Conservation (phyloP, 495 filamentous ascomycete genomes). For the Penicillium daleae region DNA sequence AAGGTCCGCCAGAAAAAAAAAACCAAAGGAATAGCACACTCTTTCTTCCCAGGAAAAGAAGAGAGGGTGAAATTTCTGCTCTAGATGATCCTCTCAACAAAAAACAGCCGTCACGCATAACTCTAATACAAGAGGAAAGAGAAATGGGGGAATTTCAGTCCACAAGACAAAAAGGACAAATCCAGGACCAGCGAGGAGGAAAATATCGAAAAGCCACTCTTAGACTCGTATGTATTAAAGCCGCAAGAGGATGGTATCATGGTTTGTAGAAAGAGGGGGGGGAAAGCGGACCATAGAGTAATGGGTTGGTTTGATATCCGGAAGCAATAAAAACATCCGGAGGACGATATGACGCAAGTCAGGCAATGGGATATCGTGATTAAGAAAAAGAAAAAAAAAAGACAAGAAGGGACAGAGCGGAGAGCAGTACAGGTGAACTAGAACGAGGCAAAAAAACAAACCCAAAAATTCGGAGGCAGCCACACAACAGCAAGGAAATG, state of each 20-base stretch:
- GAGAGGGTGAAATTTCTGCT: conserved; percentile 4
- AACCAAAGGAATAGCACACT: conserved; percentile 2
- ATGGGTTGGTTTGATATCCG: conserved; percentile 1
- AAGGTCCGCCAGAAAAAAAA: not conserved
- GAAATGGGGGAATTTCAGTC: not conserved
- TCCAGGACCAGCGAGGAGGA: conserved; percentile 37
- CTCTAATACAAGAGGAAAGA: conserved; percentile 41
- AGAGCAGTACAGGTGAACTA: not conserved
- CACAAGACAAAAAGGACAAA: conserved; percentile 2
- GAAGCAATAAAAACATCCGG: conserved; percentile 30
- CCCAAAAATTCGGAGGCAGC: conserved; percentile 8
- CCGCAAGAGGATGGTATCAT: conserved; percentile 50
- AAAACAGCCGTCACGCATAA: conserved; percentile 24
- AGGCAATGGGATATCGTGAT: conserved; percentile 46
- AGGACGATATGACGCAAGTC: conserved; percentile 36
- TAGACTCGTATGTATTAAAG: conserved; percentile 39
- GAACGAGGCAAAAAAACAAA: too few relatives aligned
- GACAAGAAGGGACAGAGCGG: not conserved
- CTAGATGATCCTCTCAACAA: conserved; percentile 8
- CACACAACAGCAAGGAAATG: conserved; percentile 17
- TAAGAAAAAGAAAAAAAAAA: conserved; percentile 24
- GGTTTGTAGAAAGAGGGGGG: conserved; percentile 34
- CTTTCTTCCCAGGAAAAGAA: not conserved
- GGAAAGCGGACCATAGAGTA: conserved; percentile 19
- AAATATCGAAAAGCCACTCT: conserved; percentile 43